These are phyloP conservation scores for Tephrocybe sp. DNA, from an alignment of 768 basidiomycete genomes.

Conservation along the genomic window DNA sequence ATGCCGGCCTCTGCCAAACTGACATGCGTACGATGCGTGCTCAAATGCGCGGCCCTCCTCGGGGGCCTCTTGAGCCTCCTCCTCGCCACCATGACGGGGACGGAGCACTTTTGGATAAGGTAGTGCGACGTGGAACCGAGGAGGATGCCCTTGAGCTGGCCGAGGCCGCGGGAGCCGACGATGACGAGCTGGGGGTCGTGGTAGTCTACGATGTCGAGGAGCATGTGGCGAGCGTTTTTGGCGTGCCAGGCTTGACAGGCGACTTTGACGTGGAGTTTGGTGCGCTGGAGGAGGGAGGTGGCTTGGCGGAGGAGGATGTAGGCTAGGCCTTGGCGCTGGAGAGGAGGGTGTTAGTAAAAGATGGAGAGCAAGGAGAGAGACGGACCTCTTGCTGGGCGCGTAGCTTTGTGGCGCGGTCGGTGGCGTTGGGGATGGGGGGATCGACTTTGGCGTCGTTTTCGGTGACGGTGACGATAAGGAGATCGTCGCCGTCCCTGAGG, in stretches of 20 bases:
- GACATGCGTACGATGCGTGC: slow-evolving; percentile 79
- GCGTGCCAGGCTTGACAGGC: slow-evolving; percentile 96
- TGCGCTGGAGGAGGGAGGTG: slow-evolving; percentile 87
- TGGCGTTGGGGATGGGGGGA: slow-evolving; percentile 64
- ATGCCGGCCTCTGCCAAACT: slow-evolving; percentile 87
- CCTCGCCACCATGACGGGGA: slow-evolving; percentile 96
- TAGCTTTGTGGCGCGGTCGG: slow-evolving; percentile 77
- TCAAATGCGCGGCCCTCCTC: slow-evolving; percentile 75
- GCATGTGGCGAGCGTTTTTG: slow-evolving; percentile 91
- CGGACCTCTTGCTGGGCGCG: slow-evolving; percentile 89
- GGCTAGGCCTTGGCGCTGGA: slow-evolving; percentile 82
- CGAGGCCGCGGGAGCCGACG: slow-evolving; percentile 90
- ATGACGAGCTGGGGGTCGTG: slow-evolving; percentile 89
- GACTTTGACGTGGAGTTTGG: slow-evolving; percentile 81
- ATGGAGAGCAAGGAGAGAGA: background rate
- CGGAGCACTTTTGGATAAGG: slow-evolving; percentile 90
- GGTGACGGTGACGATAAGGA: slow-evolving; percentile 87
- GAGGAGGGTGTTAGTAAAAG: slow-evolving; percentile 10
- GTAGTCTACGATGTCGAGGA: slow-evolving; percentile 87
- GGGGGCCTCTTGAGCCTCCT: slow-evolving; percentile 88
- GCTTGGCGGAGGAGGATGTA: slow-evolving; percentile 90
- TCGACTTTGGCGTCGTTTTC: slow-evolving; percentile 92
- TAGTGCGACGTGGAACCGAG: slow-evolving; percentile 96
- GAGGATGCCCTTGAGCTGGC: slow-evolving; percentile 87
- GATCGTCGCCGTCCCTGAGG: slow-evolving; percentile 89